A percentile compares a stretch with the other conserved stretches of the same genome.
Evolutionary conservation across 768 basidiomycete genomes (phyloP).

Genomic region (Chlorophyllum brunneum): DNA sequence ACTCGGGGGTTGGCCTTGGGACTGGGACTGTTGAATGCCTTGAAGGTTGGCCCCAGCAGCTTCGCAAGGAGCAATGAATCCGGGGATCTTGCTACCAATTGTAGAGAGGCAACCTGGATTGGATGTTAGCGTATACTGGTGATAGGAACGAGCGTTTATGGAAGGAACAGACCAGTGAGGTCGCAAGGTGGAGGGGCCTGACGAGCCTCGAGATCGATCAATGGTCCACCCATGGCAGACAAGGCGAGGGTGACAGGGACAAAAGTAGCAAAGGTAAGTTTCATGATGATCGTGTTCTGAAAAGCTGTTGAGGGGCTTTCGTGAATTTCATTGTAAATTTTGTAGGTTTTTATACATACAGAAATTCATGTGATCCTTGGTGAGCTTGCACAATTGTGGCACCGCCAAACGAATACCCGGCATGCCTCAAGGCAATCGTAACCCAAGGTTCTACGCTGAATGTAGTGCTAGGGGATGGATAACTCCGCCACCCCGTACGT

Average conservation of each 20-base stretch:
- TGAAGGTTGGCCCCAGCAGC: background rate
- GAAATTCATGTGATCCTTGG: too few relatives aligned
- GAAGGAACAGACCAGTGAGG: background rate
- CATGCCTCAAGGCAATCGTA: too few relatives aligned
- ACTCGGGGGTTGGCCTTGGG: background rate
- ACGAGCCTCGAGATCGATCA: background rate
- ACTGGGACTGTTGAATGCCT: background rate
- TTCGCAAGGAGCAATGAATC: background rate
- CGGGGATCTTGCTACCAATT: background rate
- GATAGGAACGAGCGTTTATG: too few relatives aligned
- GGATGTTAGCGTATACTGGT: too few relatives aligned
- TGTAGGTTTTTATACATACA: background rate
- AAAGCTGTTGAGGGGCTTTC: too few relatives aligned
- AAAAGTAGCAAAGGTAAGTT: background rate
- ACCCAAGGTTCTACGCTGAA: too few relatives aligned
- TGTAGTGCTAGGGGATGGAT: too few relatives aligned
- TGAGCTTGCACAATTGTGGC: too few relatives aligned
- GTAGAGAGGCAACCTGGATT: background rate
- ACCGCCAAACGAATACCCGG: too few relatives aligned
- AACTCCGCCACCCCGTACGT: too few relatives aligned
- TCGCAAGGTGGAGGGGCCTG: background rate
- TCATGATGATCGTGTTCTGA: background rate
- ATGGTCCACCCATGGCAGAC: background rate
- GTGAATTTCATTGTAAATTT: background rate
- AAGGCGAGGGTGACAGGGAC: background rate